Evolutionary conservation across 139 green algal genomes (phyloP), one percentile per base, ranked within the genome.

Genomic region (Chlorella sp.): DNA sequence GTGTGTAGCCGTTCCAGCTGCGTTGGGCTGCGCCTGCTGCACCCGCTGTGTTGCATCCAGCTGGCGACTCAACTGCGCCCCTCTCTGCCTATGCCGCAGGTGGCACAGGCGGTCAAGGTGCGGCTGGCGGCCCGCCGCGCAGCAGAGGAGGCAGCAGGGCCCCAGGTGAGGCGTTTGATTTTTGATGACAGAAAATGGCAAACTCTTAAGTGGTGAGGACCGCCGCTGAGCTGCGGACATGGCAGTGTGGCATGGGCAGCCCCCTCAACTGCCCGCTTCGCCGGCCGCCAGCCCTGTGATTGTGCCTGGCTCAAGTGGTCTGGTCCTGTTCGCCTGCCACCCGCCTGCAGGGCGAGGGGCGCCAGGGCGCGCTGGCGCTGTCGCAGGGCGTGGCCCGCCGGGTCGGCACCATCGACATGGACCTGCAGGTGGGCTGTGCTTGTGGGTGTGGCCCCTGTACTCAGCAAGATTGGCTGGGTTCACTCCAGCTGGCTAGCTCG

Each of bases 31-130:
- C n/a, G n/a, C n/a, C n/a, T n/a, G n/a, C n/a, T n/a, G n/a, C n/a
- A n/a, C n/a, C n/a, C n/a, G n/a, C n/a, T n/a, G n/a, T n/a, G n/a
- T n/a, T n/a, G 7, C 46, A 7, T 54, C 11, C 46, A 54, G 11
- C 11, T 54, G 11, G 8, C 11, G 46, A 7, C 46, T 54, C 46
- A 7, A 7, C 7, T 54, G 8, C 46, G 7, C 14, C 51, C 24
- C 24, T 20, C 51, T 16, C 51, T 20, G 51, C 51, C 51, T 60
- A n/a, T n/a, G 51, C 51, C 16, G 51, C 51, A 60, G 51, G 87
- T 90, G 30, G 56, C 82, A 13, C 72, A 76, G 0, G 82, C 80
- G 1, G 60, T 88, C 30, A 43, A 87, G 81, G 32, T 73, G 5
- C 28, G 85, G 46, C 78, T 84, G 62, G 78, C 62, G 30, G 78